A percentile compares a stretch with the other conserved stretches of the same genome.
Evolutionary conservation across 148 eudicot species (phyloP).

Genomic region (Nepenthes mirabilis): DNA sequence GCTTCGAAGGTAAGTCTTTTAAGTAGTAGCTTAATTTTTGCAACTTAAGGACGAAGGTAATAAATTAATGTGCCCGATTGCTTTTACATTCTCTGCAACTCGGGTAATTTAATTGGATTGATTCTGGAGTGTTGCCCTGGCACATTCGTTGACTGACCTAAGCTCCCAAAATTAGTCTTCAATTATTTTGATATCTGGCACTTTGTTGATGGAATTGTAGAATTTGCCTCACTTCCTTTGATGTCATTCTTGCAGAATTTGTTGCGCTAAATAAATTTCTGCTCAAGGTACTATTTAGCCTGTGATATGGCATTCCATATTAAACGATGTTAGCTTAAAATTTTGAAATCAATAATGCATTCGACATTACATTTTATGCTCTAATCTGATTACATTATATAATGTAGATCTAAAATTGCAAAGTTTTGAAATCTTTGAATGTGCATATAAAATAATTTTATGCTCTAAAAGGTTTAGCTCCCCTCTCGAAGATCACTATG

Average conservation of each 20-base stretch:
- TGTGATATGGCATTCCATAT: not conserved
- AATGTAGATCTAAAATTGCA: not conserved
- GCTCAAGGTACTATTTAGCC: conserved; percentile 44
- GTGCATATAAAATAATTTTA: not conserved
- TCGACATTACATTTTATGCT: not conserved
- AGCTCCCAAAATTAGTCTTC: too few relatives aligned
- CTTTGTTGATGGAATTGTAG: not conserved
- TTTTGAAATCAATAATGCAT: too few relatives aligned
- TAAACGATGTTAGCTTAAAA: too few relatives aligned
- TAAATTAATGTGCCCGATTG: not conserved
- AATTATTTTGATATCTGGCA: too few relatives aligned
- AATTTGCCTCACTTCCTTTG: conserved; percentile 4
- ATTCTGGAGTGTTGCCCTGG: too few relatives aligned
- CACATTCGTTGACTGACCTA: too few relatives aligned
- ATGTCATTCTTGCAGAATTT: conserved; percentile 44
- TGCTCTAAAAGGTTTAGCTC: too few relatives aligned
- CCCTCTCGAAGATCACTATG: too few relatives aligned
- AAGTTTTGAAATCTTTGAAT: not conserved
- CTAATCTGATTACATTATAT: not conserved
- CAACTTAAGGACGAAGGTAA: not conserved
- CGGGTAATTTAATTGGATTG: not conserved
- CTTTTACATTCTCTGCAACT: not conserved
- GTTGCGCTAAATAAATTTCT: conserved; percentile 78
- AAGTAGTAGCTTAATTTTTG: not conserved
- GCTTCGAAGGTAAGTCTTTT: conserved; percentile 57